A percentile compares a stretch with the other conserved stretches of the same genome.
Evolutionary conservation across 2,329 filamentous ascomycete species (phyloP).

Genomic region (Stagonosporopsis cucurbitacearum): DNA sequence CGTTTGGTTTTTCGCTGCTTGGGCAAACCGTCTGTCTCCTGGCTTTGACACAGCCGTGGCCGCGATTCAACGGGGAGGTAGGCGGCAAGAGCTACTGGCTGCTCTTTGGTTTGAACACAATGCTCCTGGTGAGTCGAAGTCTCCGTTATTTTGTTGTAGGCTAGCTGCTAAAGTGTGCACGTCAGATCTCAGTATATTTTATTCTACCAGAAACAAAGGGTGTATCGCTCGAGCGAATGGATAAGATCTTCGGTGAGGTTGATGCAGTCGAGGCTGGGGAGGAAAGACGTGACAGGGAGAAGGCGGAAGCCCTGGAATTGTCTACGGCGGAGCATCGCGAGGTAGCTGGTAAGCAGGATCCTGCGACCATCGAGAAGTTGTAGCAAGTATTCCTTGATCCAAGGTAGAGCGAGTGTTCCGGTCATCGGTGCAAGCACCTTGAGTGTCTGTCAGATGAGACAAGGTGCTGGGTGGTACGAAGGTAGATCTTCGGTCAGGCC

Average conservation of each 20-base stretch:
- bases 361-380: background rate
- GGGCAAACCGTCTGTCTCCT: slow-evolving; percentile 10
- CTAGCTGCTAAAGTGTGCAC: background rate
- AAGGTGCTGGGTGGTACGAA: too few species aligned
- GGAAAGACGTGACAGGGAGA: background rate
- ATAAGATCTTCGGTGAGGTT: slow-evolving; percentile 28
- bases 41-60: slow-evolving; percentile 12
- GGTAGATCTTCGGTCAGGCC: too few species aligned
- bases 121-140: slow-evolving; percentile 3
- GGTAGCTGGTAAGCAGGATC: background rate
- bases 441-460: too few species aligned
- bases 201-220: slow-evolving; percentile 36
- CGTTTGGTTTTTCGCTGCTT: slow-evolving; percentile 13
- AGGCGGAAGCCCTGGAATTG: background rate
- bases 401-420: background rate
- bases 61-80: slow-evolving; percentile 7
- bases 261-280: slow-evolving; percentile 7
- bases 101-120: slow-evolving; percentile 5
- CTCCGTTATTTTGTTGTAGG: background rate
- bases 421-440: too few species aligned
- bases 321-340: background rate
- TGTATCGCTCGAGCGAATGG: slow-evolving; percentile 36
- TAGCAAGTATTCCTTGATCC: too few species aligned
- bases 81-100: slow-evolving; percentile 16
- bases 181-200: slow-evolving; percentile 23